These are phyloP conservation scores for Coemansia sp. DNA, from an alignment of 192 early-diverging fungal genomes.

Conservation along the genomic window DNA sequence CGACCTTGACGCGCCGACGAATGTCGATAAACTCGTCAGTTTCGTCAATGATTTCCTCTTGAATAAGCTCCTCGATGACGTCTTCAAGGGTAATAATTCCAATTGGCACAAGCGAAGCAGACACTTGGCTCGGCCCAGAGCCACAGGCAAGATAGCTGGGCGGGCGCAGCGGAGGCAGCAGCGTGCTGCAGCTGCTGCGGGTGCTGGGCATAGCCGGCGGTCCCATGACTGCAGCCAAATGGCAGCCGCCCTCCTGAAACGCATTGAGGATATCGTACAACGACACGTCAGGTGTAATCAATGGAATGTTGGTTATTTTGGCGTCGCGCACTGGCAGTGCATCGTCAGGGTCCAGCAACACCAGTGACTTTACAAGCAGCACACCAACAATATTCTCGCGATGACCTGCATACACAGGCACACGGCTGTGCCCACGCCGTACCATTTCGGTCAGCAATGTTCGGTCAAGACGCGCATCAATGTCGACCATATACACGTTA, in stretches of 20 bases:
- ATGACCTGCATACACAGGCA: constrained; percentile 68
- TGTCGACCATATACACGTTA: constrained; percentile 67
- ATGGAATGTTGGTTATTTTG: constrained; percentile 49
- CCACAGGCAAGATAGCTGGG: background rate
- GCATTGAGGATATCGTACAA: constrained; percentile 76
- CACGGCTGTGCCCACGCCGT: constrained; percentile 69
- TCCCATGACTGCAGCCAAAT: too few relatives aligned
- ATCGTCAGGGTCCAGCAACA: constrained; percentile 73
- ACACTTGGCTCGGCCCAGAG: too few relatives aligned
- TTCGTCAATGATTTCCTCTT: constrained; percentile 82
- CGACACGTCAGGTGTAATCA: constrained; percentile 46
- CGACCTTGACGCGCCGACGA: constrained; percentile 45
- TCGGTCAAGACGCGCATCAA: constrained; percentile 61
- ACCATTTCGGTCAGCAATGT: constrained; percentile 61
- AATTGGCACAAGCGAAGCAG: too few relatives aligned
- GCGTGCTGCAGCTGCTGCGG: constrained; percentile 61
- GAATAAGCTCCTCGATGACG: constrained; percentile 80
- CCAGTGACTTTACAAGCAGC: constrained; percentile 72
- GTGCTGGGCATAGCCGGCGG: constrained; percentile 56
- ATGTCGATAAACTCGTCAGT: constrained; percentile 68
- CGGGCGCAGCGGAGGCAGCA: background rate
- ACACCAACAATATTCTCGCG: constrained; percentile 71
- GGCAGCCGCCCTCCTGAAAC: constrained; percentile 80
- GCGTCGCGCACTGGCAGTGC: constrained; percentile 63
- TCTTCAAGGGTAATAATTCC: constrained; percentile 78